A percentile compares a stretch with the other conserved stretches of the same genome.
These are phyloP conservation scores for Lentinula boryana DNA, from an alignment of 768 basidiomycete genomes.

Conservation along the genomic window DNA sequence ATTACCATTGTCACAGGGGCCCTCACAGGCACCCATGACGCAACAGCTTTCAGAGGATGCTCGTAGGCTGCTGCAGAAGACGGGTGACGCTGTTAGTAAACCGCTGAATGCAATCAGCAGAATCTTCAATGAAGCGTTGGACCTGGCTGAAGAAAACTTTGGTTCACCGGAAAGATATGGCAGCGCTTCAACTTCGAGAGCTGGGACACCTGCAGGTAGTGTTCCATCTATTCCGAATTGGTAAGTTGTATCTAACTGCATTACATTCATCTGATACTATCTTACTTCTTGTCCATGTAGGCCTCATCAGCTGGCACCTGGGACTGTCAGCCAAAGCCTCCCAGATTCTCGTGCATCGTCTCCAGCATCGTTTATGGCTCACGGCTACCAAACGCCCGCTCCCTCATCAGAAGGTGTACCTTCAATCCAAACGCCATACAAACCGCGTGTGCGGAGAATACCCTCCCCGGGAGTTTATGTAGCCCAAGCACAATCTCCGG, in stretches of 20 bases:
- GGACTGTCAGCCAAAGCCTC: background rate
- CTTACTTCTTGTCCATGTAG: background rate
- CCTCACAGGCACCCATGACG: constrained; percentile 39
- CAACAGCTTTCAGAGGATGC: constrained; percentile 66
- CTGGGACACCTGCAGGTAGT: constrained; percentile 27
- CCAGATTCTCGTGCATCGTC: constrained; percentile 7
- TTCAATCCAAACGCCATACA: constrained; percentile 63
- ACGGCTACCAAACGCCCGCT: background rate
- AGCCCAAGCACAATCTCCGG: constrained; percentile 9
- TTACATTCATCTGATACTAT: background rate
- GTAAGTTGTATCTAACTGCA: background rate
- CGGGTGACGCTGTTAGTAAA: constrained; percentile 86
- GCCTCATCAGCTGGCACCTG: background rate
- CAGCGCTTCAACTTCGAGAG: constrained; percentile 18
- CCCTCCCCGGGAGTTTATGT: constrained; percentile 29
- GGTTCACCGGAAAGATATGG: constrained; percentile 32
- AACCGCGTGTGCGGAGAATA: constrained; percentile 57
- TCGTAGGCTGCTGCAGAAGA: constrained; percentile 77
- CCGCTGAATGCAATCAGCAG: constrained; percentile 85
- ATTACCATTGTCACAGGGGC: constrained; percentile 29
- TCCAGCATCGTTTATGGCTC: background rate
- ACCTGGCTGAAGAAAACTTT: constrained; percentile 61
- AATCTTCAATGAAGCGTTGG: constrained; percentile 81
- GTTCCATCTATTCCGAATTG: constrained; percentile 9
- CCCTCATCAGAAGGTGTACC: constrained; percentile 11